These are phyloP conservation scores for Guyanaporus albipodus DNA, from an alignment of 768 basidiomycete genomes.

Conservation along the genomic window DNA sequence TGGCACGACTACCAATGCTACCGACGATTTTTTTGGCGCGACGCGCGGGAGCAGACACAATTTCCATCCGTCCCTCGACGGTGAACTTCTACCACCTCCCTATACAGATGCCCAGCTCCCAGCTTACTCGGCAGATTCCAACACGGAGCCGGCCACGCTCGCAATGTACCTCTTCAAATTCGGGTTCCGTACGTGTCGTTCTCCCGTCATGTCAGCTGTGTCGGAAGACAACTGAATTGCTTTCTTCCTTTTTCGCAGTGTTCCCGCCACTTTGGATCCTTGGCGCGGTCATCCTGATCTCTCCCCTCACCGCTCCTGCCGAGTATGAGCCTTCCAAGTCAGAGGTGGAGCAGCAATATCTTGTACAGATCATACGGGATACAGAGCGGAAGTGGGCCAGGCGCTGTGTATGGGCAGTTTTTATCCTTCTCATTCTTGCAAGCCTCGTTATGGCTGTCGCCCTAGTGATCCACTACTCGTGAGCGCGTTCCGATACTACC, in stretches of 20 bases:
- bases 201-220: neutral
- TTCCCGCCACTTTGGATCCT: slow-evolving; percentile 49
- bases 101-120: slow-evolving; percentile 32
- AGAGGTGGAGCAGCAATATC: slow-evolving; percentile 30
- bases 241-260: slow-evolving; percentile 28
- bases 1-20: slow-evolving; percentile 4
- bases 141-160: slow-evolving; percentile 39
- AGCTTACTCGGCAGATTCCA: slow-evolving; percentile 28
- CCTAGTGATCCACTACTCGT: neutral
- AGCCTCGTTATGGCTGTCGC: neutral
- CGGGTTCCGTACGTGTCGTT: slow-evolving; percentile 41
- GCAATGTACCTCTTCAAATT: slow-evolving; percentile 47
- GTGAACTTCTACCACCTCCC: slow-evolving; percentile 26
- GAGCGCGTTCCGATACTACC: no score
- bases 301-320: slow-evolving; percentile 37
- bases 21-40: slow-evolving; percentile 31
- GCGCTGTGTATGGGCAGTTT: slow-evolving; percentile 24
- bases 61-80: neutral
- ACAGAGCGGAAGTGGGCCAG: slow-evolving; percentile 42
- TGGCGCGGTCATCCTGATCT: slow-evolving; percentile 38
- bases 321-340: slow-evolving; percentile 32
- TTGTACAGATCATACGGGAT: slow-evolving; percentile 32
- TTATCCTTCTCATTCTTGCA: neutral
- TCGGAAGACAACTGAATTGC: neutral
- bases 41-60: slow-evolving; percentile 33